phyloP scores from a whole-genome alignment of 2,329 filamentous ascomycete genomes.

The Hymenoscyphus fraxineus region DNA sequence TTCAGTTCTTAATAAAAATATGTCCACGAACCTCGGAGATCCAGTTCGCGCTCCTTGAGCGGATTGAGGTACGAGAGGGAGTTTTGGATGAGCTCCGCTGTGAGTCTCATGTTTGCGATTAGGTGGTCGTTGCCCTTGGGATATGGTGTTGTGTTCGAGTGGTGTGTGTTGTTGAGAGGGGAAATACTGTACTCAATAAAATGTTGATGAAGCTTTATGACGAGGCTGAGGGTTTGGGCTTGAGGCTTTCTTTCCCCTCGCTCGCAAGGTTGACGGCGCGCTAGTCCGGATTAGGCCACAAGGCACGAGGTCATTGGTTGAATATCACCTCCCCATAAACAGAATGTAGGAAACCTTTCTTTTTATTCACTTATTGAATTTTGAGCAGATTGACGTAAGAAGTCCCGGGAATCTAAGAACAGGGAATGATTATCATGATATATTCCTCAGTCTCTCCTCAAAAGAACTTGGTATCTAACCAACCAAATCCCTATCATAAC shows the following conservation, averaged over 20 bases:
- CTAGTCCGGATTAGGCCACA: constrained; percentile 4
- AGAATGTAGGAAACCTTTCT: no score
- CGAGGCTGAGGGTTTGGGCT: constrained; percentile 13
- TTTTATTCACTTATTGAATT: no score
- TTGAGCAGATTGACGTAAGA: no score
- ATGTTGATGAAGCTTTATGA: constrained; percentile 1
- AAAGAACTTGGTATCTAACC: not conserved
- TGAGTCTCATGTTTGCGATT: constrained; percentile 72
- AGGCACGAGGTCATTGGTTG: not conserved
- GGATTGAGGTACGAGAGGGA: constrained; percentile 98
- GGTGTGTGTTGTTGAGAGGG: not conserved
- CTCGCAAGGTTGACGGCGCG: not conserved
- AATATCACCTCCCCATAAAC: no score
- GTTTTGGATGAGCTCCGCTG: constrained; percentile 86
- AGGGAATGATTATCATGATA: not conserved
- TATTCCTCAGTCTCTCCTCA: not conserved
- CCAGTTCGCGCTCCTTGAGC: constrained; percentile 96
- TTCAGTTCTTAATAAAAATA: constrained; percentile 49
- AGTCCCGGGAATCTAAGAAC: no score
- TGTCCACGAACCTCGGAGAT: constrained; percentile 87
- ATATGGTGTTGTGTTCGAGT: not conserved
- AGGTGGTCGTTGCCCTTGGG: constrained; percentile 12
- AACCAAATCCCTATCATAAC: not conserved
- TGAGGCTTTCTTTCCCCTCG: not conserved
- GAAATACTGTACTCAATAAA: constrained; percentile 8